Evolutionary conservation across 352 stramenopile genomes (phyloP).

Genomic region (Phytophthora vignae): DNA sequence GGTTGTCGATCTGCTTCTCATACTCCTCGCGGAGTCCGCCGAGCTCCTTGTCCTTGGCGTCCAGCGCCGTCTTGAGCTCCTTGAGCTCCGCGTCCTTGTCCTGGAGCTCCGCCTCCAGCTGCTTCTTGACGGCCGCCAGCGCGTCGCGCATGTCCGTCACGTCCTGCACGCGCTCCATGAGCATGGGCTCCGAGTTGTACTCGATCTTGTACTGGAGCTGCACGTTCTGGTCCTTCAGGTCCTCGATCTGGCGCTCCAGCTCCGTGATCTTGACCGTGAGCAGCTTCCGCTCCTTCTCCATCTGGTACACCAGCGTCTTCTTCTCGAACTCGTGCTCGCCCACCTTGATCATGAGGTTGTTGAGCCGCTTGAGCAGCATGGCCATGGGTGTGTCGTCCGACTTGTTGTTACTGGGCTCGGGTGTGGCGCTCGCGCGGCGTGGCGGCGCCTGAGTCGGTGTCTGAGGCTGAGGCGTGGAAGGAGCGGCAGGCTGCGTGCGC

Average conservation of each 20-base stretch:
- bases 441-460: background rate
- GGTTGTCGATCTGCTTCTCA: conserved; percentile 46
- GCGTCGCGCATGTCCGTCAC: conserved; percentile 75
- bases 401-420: background rate
- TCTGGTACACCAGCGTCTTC: conserved; percentile 83
- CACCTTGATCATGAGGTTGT: conserved; percentile 86
- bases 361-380: conserved; percentile 84
- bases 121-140: background rate
- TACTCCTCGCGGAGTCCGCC: conserved; percentile 43
- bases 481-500: conserved; percentile 37
- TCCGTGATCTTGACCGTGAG: conserved; percentile 47
- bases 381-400: conserved; percentile 62
- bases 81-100: conserved; percentile 67
- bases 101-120: conserved; percentile 58
- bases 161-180: conserved; percentile 83
- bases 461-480: conserved; percentile 25
- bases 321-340: conserved; percentile 91
- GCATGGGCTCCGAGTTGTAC: conserved; percentile 84
- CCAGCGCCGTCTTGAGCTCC: conserved; percentile 42
- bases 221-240: conserved; percentile 83
- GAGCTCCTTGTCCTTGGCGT: conserved; percentile 52
- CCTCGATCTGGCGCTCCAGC: conserved; percentile 70
- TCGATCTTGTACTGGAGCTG: conserved; percentile 89
- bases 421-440: background rate
- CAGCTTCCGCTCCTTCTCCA: conserved; percentile 79